A percentile compares a stretch with the other conserved stretches of the same genome.
Conservation (phyloP, 1,139 yeast species). For the Saccharomyces pastorianus region DNA sequence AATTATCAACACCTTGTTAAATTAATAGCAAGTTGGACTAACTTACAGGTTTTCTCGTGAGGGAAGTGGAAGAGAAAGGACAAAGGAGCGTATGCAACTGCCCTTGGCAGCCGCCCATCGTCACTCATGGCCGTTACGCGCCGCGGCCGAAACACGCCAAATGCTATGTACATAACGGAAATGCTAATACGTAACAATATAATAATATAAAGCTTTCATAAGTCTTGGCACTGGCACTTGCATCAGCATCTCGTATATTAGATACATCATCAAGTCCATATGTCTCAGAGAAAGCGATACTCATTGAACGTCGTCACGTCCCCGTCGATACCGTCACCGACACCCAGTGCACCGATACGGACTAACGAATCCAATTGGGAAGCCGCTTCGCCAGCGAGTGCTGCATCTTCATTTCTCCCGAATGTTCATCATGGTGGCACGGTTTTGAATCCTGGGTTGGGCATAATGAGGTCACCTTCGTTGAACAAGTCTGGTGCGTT, state of each 20-base stretch:
- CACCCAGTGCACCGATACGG: slow-evolving; percentile 1
- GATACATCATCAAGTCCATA: neutral
- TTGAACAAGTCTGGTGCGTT: slow-evolving; percentile 4
- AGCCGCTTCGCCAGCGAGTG: neutral
- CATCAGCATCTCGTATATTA: neutral
- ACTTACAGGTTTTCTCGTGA: neutral
- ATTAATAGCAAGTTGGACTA: neutral
- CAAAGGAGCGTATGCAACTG: neutral
- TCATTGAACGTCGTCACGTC: slow-evolving; percentile 4
- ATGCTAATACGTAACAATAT: neutral
- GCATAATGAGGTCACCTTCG: neutral
- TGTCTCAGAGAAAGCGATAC: slow-evolving; percentile 2
- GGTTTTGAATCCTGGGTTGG: neutral
- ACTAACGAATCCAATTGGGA: neutral
- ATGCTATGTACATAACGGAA: neutral
- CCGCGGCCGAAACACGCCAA: slow-evolving; percentile 1
- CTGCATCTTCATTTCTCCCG: neutral
- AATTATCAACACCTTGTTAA: neutral
- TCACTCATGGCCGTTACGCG: neutral
- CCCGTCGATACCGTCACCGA: slow-evolving; percentile 2
- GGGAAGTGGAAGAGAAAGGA: neutral
- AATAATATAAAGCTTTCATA: neutral
- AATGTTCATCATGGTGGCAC: neutral
- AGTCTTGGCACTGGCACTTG: neutral
- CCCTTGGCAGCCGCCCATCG: neutral